Evolutionary conservation across 139 green algal species (phyloP), one percentile per base, ranked within the genome.

Genomic region (Gonium pectorale): DNA sequence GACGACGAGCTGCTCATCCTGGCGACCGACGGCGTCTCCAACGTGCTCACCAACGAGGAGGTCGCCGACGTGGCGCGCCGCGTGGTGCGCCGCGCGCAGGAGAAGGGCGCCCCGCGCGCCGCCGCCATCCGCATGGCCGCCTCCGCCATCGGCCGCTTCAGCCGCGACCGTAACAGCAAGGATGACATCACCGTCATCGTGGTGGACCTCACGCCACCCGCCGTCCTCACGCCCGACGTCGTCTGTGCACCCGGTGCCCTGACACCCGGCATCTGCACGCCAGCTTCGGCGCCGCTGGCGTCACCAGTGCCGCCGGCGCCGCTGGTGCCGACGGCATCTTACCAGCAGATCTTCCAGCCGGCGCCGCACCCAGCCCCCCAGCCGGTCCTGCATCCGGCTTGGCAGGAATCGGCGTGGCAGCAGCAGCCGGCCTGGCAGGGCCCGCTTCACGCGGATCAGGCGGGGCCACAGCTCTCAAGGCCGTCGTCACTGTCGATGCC

Each of bases 121-220:
- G 24, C 73, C 26, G 73, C 73, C 26, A 49, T 81, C 5, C 73
- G 52, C 4, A 11, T 81, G 73, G 73, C 73, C 24, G 54, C 73
- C 7, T 70, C 54, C 35, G 73, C 73, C 54, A 81, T 81, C 40
- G 73, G 54, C 24, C 54, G 73, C 22, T 81, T 81, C 73, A 81
- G 73, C 40, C 73, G 73, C 22, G 73, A 69, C 27, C 73, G 73
- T 26, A 81, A 81, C 73, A 59, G 37, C 54, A 81, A 81, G 38
- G 73, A 81, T 17, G 73, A 81, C 29, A 69, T 69, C 35, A 81
- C 73, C 29, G 73, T 81, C n/a, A 2, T 81, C 3, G 35, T 81
- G 5, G 54, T 81, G 13, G 73, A 81, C 56, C 56, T 81, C 13
- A 33, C 52, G 35, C 46, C 70, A 24, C 22, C 19, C 22, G 67